Percentiles rank a stretch among this genome's conserved stretches.
phyloP scores from a whole-genome alignment of 805 yeast species.

The Candida glaebosa region DNA sequence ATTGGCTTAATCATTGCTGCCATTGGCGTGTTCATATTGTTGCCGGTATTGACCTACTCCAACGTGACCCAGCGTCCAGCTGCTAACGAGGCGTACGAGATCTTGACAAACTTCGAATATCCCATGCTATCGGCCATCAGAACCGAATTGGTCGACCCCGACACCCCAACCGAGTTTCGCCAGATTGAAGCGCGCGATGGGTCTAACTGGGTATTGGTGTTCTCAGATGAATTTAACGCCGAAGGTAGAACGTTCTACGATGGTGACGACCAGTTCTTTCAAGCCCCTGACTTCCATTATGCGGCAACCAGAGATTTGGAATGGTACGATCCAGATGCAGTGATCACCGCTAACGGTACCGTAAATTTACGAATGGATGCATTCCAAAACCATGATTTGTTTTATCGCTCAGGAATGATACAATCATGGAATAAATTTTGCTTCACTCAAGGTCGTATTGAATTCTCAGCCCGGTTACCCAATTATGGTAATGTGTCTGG shows the following conservation, averaged over 20 bases:
- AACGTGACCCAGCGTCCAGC: constrained; percentile 46
- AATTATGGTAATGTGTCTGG: constrained; percentile 34
- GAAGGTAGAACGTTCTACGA: constrained; percentile 43
- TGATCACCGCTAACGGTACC: constrained; percentile 36
- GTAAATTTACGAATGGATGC: constrained; percentile 35
- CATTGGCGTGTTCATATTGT: constrained; percentile 62
- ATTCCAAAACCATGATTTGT: constrained; percentile 29
- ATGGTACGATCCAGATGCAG: constrained; percentile 44
- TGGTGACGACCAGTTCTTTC: constrained; percentile 43
- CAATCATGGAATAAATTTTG: constrained; percentile 39
- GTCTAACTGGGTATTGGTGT: constrained; percentile 34
- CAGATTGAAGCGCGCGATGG: constrained; percentile 23
- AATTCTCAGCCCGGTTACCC: constrained; percentile 31
- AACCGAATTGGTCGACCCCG: constrained; percentile 37
- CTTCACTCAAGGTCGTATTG: constrained; percentile 30
- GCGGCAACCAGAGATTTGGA: constrained; percentile 43
- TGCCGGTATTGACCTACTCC: constrained; percentile 83
- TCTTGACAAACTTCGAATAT: constrained; percentile 43
- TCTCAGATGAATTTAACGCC: constrained; percentile 41
- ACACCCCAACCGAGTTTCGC: constrained; percentile 32
- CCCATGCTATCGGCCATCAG: constrained; percentile 36
- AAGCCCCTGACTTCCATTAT: constrained; percentile 39
- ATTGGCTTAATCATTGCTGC: constrained; percentile 57
- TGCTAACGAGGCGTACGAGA: constrained; percentile 33
- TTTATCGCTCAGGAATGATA: constrained; percentile 37